These are phyloP conservation scores for Lignosus rhinocerotis DNA, from an alignment of 1,284 basidiomycete genomes.

Conservation along the genomic window DNA sequence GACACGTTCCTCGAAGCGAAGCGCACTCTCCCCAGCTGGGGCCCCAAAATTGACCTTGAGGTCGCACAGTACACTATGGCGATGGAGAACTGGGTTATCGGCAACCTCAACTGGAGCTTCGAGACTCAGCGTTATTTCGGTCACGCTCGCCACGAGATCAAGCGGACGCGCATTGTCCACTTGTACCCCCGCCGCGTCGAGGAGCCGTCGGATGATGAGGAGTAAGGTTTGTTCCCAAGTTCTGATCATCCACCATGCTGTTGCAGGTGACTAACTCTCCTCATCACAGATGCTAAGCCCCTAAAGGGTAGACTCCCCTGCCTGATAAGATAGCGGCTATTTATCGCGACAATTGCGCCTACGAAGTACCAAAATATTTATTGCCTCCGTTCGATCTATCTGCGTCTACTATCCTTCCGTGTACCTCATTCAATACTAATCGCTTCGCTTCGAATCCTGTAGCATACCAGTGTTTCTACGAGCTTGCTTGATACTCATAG, in stretches of 20 bases:
- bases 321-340: too few relatives aligned
- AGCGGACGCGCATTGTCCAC: slow-evolving; percentile 31
- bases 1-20: slow-evolving; percentile 49
- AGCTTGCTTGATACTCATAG: not conserved
- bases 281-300: not conserved
- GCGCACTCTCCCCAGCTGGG: slow-evolving; percentile 49
- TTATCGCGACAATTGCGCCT: too few relatives aligned
- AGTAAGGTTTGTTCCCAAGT: slow-evolving; percentile 22
- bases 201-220: slow-evolving; percentile 35
- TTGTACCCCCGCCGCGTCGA: slow-evolving; percentile 27
- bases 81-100: slow-evolving; percentile 40
- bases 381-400: not conserved
- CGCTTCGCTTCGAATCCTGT: not conserved
- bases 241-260: not conserved
- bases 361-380: not conserved
- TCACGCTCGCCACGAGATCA: slow-evolving; percentile 28
- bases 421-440: not conserved
- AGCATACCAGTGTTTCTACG: not conserved
- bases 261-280: not conserved
- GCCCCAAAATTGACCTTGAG: slow-evolving; percentile 45
- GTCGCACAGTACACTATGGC: slow-evolving; percentile 43
- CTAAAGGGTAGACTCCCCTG: not conserved
- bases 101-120: slow-evolving; percentile 43
- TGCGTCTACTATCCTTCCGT: not conserved
- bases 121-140: slow-evolving; percentile 40